Base-by-base conservation (phyloP, 73 alveolate genomes). In the Paramecium octaurelia region DNA sequence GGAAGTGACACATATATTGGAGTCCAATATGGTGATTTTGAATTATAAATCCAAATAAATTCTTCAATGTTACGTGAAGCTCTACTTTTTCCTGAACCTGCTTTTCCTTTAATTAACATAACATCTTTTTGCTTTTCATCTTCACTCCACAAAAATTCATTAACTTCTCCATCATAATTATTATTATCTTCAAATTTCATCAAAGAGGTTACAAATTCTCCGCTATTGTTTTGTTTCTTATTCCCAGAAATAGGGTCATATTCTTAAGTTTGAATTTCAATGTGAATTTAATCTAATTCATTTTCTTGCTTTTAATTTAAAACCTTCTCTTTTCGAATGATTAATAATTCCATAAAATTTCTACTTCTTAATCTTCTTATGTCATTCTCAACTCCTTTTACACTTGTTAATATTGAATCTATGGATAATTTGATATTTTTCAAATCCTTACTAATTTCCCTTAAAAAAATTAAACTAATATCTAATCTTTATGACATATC, bases 21-120 rank as follows among this genome's bases (percentile, higher is more conserved):
- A 23, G 1, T 10, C 31, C 58, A 44, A 44, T 44, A 3, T 11
- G 58, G 58, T 44, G 43, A 36, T 1, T 0, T 70, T 29, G 23
- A 21, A 34, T 29, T 6, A 10, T 6, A 1, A 11, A 2, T 18
- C 86, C 86, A 71, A 10, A 71, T 10, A 7, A 31, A 29, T 29
- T 71, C 86, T 34, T 71, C 86, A 71, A 71, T 71, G 0, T 71
- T 71, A 20, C 57, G 7, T 12, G 59, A 50, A 20, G 86, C 86
- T 18, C 58, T 29, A 71, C 60, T 71, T 29, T 71, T 71, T 12
- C 86, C 86, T 10, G 86, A 71, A 1, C 86, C 86, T 12, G 86
- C 86, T 36, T 71, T 18, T 18, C 86, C 86, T 8, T 71, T 29
- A 6, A 71, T 24, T 36, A 71, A 71, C 86, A 71, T 71, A 71